These are phyloP conservation scores for Volutella citrinella DNA, from an alignment of 2,329 filamentous ascomycete species.

Conservation along the genomic window DNA sequence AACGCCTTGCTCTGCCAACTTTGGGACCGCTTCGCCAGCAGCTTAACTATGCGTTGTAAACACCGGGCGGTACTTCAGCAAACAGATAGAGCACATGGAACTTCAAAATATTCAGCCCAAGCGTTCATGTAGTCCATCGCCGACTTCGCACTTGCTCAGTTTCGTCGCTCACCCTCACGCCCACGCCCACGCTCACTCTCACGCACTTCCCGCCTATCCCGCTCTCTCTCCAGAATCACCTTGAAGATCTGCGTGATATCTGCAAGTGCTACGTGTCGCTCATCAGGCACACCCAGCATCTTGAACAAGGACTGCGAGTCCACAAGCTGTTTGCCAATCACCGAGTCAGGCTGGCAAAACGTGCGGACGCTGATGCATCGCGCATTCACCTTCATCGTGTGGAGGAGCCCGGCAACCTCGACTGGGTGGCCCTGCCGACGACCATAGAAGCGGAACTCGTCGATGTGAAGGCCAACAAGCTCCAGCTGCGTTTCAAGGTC, in stretches of 20 bases:
- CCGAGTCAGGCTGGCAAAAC: slow-evolving; percentile 56
- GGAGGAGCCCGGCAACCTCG: slow-evolving; percentile 46
- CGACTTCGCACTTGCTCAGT: too few relatives aligned
- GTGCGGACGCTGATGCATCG: slow-evolving; percentile 52
- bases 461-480: slow-evolving; percentile 46
- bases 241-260: slow-evolving; percentile 55
- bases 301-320: slow-evolving; percentile 51
- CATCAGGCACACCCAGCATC: slow-evolving; percentile 43
- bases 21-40: too few relatives aligned
- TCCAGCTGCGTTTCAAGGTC: slow-evolving; percentile 60
- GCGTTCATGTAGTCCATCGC: too few relatives aligned
- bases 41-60: too few relatives aligned
- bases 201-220: slow-evolving; percentile 23
- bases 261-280: slow-evolving; percentile 43
- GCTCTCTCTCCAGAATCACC: slow-evolving; percentile 47
- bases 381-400: slow-evolving; percentile 51
- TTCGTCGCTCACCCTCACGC: too few relatives aligned
- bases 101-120: too few relatives aligned
- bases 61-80: too few relatives aligned
- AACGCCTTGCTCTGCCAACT: too few relatives aligned
- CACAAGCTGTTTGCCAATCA: slow-evolving; percentile 55
- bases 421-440: slow-evolving; percentile 39
- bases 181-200: slow-evolving; percentile 16
- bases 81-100: too few relatives aligned
- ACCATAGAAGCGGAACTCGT: slow-evolving; percentile 55